Conservation (phyloP, 2,329 filamentous ascomycete species). For the Colletotrichum spinosum region DNA sequence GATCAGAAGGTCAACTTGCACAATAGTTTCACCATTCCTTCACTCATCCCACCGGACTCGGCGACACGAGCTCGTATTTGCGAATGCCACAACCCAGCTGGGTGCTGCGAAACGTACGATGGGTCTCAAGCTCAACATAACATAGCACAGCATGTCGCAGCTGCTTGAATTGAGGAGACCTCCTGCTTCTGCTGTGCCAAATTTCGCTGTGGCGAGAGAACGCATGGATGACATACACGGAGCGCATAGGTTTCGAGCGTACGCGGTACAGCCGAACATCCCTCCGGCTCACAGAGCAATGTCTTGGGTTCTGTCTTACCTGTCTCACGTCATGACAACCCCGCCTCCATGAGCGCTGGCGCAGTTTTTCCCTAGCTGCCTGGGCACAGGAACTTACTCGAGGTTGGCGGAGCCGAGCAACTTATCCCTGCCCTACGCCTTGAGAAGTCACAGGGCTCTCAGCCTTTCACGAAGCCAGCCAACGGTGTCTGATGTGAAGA, state of each 20-base stretch:
- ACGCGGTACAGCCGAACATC: too few species aligned
- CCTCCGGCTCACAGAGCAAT: background rate
- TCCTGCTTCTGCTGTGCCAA: background rate
- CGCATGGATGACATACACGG: too few species aligned
- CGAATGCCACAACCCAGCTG: background rate
- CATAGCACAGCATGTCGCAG: background rate
- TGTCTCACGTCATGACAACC: too few species aligned
- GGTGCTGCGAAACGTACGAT: background rate
- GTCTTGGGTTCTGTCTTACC: background rate
- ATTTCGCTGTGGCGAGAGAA: too few species aligned
- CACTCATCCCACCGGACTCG: too few species aligned
- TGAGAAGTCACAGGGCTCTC: background rate
- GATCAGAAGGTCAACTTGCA: too few species aligned
- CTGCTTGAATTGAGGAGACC: background rate
- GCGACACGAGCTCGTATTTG: background rate
- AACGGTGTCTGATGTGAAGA: background rate
- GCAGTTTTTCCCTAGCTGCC: background rate
- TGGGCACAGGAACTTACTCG: background rate
- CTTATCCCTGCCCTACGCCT: background rate
- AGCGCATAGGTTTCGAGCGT: too few species aligned
- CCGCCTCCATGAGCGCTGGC: background rate
- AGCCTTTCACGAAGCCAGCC: conserved; percentile 2
- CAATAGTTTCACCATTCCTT: too few species aligned
- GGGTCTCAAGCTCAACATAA: background rate
- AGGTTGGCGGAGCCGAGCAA: background rate